A percentile compares a stretch with the other conserved stretches of the same genome.
These are phyloP conservation scores for Cafeteria roenbergensis DNA, from an alignment of 108 stramenopile genomes.

Conservation along the genomic window DNA sequence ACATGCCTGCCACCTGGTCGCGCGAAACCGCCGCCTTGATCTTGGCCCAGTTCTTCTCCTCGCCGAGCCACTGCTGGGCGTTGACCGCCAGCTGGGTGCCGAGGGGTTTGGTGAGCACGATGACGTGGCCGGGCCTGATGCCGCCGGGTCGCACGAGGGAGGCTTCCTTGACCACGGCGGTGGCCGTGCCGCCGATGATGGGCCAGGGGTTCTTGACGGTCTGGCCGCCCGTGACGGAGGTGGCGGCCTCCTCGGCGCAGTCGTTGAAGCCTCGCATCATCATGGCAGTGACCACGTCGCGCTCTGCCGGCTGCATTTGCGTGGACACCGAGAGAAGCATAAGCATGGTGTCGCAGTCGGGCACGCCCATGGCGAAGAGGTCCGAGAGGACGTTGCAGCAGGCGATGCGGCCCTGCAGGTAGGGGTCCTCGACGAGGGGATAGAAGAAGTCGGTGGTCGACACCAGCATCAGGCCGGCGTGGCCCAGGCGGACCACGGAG, in stretches of 20 bases:
- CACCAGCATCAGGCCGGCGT: background rate
- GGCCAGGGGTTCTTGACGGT: slow-evolving; percentile 74
- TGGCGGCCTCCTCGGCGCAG: slow-evolving; percentile 56
- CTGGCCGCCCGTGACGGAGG: slow-evolving; percentile 63
- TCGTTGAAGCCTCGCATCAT: slow-evolving; percentile 67
- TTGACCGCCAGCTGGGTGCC: slow-evolving; percentile 73
- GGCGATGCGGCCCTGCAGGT: slow-evolving; percentile 63
- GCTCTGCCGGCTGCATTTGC: slow-evolving; percentile 52
- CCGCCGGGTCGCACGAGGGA: slow-evolving; percentile 61
- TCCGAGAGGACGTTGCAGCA: slow-evolving; percentile 68
- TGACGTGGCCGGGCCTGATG: slow-evolving; percentile 52
- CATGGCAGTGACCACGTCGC: slow-evolving; percentile 58
- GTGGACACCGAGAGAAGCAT: slow-evolving; percentile 63
- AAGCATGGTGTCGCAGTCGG: slow-evolving; percentile 58
- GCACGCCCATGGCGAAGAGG: slow-evolving; percentile 65
- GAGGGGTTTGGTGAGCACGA: slow-evolving; percentile 65
- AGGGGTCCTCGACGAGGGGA: slow-evolving; percentile 64
- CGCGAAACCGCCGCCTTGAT: slow-evolving; percentile 34
- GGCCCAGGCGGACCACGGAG: background rate
- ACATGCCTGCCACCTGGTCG: slow-evolving; percentile 28
- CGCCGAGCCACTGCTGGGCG: slow-evolving; percentile 55
- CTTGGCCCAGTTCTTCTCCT: slow-evolving; percentile 21
- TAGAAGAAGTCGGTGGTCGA: slow-evolving; percentile 54
- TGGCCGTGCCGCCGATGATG: slow-evolving; percentile 69
- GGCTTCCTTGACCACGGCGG: slow-evolving; percentile 49